Base-by-base conservation (phyloP, 768 basidiomycete genomes). In the Baorangia bicolor region DNA sequence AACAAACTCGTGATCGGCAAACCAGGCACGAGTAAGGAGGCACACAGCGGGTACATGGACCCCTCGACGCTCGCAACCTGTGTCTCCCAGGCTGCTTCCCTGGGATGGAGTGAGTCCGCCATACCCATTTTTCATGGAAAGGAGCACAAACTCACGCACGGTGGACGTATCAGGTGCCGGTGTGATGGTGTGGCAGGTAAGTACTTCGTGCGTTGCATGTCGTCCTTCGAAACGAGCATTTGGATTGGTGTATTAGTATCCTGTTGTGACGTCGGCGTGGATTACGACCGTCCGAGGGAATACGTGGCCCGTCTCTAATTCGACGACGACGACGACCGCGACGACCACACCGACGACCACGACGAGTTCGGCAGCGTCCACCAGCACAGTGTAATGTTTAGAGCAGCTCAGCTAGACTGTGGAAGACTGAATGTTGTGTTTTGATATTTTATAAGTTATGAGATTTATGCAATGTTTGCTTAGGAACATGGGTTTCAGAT, bases 81-180 rank as follows among this genome's bases (percentile, higher is more conserved):
- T n/a, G n/a, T n/a, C n/a, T n/a, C n/a, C n/a, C n/a, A n/a, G n/a
- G n/a, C 85, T 1, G 80, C 83, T 62, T 64, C 60, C 18, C 57
- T 78, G 55, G 88, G 87, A 28, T 90, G 88, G 88, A 80, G 84
- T 85, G 57, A 73, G 86, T 74, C 31, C 16, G n/a, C 18, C 42
- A 9, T 27, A 21, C 23, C 13, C 47, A 33, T 33, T 20, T 51
- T 33, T 34, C 16, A 9, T 40, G 11, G 14, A 14, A 21, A 34
- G 11, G 16, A 13, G 4, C n/a, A n/a, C 5, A 25, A n/a, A 10
- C 57, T 63, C 9, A 56, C 23, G 5, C 8, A 4, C n/a, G n/a
- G n/a, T 16, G 39, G 8, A n/a, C n/a, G 9, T 28, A 20, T 48
- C 2, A n/a, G n/a, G n/a, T n/a, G n/a, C n/a, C n/a, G n/a, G n/a